Base-by-base conservation (phyloP, 2,329 filamentous ascomycete species). In the Nemania abortiva region DNA sequence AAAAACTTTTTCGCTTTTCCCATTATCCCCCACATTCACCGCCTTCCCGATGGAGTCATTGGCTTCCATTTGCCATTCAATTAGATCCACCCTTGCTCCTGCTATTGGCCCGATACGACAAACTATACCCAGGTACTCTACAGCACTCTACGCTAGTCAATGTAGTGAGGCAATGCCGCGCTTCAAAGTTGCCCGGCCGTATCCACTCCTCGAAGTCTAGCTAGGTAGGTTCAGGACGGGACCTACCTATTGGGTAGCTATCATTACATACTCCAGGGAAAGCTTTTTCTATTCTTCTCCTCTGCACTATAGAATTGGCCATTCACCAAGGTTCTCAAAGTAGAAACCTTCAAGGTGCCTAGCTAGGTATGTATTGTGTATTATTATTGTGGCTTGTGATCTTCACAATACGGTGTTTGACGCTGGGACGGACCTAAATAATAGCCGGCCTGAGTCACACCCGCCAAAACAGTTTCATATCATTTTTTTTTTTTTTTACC, bases 1-100 rank as follows among this genome's bases (percentile, higher is more conserved):
- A 72, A 69, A 67, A 62, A 29, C 58, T 71, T 72, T 72, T 71
- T 57, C 55, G 53, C 34, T 37, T 34, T 52, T 64, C 59, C 24
- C 55, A 31, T 45, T 53, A 57, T 65, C 65, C 68, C 69, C 70
- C 70, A 72, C 70, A 55, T 72, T 72, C 56, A 72, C 70, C 70
- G 70, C 70, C 68, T 66, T 34, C 68, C 63, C 0, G 13, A 56
- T 52, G 1, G 11, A 45, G 64, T 11, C 18, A 13, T n/a, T 18
- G 18, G 27, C 18, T 22, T 27, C 37, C 20, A 61, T 63, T 63
- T 68, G 29, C 55, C 56, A 29, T 57, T 57, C n/a, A n/a, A 6
- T 6, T n/a, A n/a, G 31, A 45, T 49, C 57, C 57, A 63, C 50
- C 2, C 20, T n/a, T 31, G 1, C 1, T n/a, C n/a, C 13, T 20